Percentiles rank a stretch among this genome's conserved stretches.
Evolutionary conservation across 257 asterid species (phyloP).

Genomic region (Solanum virginianum): DNA sequence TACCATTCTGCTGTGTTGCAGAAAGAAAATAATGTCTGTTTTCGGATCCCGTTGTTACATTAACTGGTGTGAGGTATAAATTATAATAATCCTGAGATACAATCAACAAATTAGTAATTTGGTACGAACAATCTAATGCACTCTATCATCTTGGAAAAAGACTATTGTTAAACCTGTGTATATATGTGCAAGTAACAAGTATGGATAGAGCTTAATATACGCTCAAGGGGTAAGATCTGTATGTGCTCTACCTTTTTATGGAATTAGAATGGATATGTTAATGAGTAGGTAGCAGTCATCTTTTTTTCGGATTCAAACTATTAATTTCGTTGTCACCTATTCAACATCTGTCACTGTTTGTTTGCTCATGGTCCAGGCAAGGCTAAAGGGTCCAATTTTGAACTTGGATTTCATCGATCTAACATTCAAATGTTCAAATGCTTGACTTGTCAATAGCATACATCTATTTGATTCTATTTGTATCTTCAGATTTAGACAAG

Average conservation of each 20-base stretch:
- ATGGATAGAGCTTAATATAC: neutral
- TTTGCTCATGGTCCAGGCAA: neutral
- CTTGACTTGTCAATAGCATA: neutral
- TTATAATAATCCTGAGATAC: no score
- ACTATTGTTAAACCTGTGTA: neutral
- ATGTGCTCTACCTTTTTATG: neutral
- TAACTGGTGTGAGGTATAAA: neutral
- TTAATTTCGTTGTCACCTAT: neutral
- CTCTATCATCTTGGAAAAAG: neutral
- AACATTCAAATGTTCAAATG: neutral
- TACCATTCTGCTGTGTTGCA: conserved; percentile 8
- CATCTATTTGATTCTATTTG: neutral
- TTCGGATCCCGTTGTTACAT: neutral
- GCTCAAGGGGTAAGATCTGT: neutral
- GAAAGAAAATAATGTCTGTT: conserved; percentile 5
- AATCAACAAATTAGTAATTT: neutral
- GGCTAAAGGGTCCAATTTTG: neutral
- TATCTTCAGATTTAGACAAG: conserved; percentile 80
- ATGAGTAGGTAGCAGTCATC: neutral
- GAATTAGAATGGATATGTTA: neutral
- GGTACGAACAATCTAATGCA: neutral
- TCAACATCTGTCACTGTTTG: neutral
- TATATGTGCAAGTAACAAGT: neutral
- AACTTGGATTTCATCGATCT: neutral
- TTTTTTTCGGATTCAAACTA: neutral